Evolutionary conservation across 1,139 yeast species (phyloP), one percentile per base, ranked within the genome.

Genomic region (Lodderomyces elongisporus): DNA sequence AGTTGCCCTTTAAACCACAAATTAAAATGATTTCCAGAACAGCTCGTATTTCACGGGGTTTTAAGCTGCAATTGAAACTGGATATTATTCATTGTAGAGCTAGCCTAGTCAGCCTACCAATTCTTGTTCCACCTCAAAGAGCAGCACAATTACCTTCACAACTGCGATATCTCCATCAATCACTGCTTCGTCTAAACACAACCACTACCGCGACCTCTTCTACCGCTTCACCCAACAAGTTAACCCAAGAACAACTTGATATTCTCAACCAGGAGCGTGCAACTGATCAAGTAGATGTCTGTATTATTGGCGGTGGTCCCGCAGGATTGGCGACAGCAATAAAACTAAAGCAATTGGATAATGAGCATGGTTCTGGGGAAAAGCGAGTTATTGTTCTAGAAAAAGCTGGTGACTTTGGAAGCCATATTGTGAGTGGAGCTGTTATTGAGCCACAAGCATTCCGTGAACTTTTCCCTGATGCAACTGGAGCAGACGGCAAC

Each of bases 221-320:
- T 8, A 20, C 22, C 22, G 10, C 22, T 10, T 20, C 22, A 7
- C 22, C 7, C 10, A 8, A 8, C 26, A 7, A 13, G 8, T 15
- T 26, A 16, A 13, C n/a, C n/a, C 25, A 22, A 12, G 32, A 30
- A 13, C 32, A 30, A 24, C 22, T 30, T 14, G 27, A 30, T 17
- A 30, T 30, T 16, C 16, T 30, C 13, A 30, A 30, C 17, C 32
- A 30, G 17, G 88, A 82, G 42, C 66, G 97, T 39, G 94, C 84
- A 7, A 74, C 70, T 5, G 97, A 91, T 48, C 72, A 74, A 24
- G 96, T 87, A 12, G 98, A 91, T 55, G 94, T 91, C 14, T 85
- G 95, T 50, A 87, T 91, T 31, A 95, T 91, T 1, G 98, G 98
- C 25, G 98, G 95, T 27, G 98, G 98, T 0, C 97, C 97, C 4